A percentile compares a stretch with the other conserved stretches of the same genome.
Evolutionary conservation across 495 filamentous ascomycete species (phyloP).

Genomic region (Polyplosphaeria fusca): DNA sequence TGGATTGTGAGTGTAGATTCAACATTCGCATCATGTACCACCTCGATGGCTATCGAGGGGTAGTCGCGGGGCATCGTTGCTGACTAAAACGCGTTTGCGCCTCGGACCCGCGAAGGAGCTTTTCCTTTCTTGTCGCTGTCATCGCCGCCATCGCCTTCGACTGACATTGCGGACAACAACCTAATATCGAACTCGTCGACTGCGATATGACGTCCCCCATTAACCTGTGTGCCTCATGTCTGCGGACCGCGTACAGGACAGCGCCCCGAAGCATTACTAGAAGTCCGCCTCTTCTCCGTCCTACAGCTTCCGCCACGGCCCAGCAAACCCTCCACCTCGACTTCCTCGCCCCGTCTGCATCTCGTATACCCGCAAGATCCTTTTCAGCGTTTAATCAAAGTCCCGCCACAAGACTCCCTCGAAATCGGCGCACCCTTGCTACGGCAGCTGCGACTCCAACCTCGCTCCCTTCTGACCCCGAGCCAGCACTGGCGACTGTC

Average conservation of each 20-base stretch:
- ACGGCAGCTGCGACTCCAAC: not conserved
- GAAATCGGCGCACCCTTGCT: not conserved
- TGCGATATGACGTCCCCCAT: conserved; percentile 28
- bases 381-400: too few relatives aligned
- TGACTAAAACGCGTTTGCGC: too few relatives aligned
- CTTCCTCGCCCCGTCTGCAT: conserved; percentile 39
- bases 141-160: too few relatives aligned
- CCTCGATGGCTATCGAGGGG: not conserved
- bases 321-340: conserved; percentile 33
- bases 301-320: conserved; percentile 5
- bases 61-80: too few relatives aligned
- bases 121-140: not conserved
- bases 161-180: too few relatives aligned
- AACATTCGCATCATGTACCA: too few relatives aligned
- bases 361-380: not conserved
- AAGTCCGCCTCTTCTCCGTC: not conserved
- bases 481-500: conserved; percentile 38
- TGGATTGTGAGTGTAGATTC: too few relatives aligned
- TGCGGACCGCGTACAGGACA: conserved; percentile 6
- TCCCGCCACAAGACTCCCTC: not conserved
- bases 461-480: conserved; percentile 56
- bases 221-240: conserved; percentile 21
- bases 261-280: not conserved
- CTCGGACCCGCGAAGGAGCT: too few relatives aligned
- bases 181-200: too few relatives aligned